Conservation (phyloP, 73 alveolate genomes). For the Paramecium primaurelia region DNA sequence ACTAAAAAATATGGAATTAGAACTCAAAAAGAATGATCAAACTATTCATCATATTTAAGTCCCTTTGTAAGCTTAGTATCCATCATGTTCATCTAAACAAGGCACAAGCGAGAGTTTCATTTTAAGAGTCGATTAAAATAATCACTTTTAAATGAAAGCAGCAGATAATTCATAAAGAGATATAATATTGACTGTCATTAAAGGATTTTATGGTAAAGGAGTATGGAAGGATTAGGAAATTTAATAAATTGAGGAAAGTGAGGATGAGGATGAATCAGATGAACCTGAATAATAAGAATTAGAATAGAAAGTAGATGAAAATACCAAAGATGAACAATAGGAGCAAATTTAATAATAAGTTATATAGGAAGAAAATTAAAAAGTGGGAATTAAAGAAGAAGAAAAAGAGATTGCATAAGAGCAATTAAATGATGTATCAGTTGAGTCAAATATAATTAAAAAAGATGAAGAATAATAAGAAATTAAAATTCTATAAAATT, state of each 20-base stretch:
- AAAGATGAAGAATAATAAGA: background rate
- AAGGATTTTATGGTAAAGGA: slow-evolving; percentile 23
- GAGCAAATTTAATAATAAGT: background rate
- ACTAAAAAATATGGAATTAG: background rate
- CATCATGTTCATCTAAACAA: background rate
- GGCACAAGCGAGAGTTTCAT: background rate
- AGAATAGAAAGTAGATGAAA: background rate
- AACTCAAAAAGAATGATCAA: background rate
- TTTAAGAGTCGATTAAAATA: background rate
- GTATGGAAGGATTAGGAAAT: background rate
- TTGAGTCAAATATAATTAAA: background rate
- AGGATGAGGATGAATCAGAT: background rate
- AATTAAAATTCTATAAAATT: background rate
- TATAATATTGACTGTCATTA: background rate
- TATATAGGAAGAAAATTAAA: background rate
- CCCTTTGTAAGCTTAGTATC: background rate
- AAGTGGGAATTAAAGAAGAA: background rate
- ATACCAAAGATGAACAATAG: background rate
- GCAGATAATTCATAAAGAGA: background rate
- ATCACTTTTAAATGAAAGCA: background rate
- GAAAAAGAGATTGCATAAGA: background rate
- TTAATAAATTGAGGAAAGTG: background rate
- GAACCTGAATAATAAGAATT: background rate
- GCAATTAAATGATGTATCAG: background rate
- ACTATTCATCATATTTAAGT: background rate